Base-by-base conservation (phyloP, 768 basidiomycete genomes). In the Lactarius evosmus region DNA sequence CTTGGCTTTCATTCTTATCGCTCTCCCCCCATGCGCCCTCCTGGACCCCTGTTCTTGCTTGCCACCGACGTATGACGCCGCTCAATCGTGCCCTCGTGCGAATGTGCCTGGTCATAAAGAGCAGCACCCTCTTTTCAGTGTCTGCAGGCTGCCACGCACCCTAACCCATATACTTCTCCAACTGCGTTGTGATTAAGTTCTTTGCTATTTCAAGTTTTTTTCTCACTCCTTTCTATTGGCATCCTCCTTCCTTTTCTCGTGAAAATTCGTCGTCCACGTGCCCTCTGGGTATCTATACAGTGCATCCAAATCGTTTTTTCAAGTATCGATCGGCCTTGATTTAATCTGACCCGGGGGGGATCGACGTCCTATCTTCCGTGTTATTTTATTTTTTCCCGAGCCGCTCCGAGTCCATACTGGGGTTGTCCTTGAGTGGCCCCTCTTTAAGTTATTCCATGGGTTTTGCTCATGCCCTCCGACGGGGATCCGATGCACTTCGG, bases 1-100 rank as follows among this genome's bases (percentile, higher is more conserved):
- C 55, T 55, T 44, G 16, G 17, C 17, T n/a, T 59, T 52, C 58
- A 49, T 54, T 60, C 58, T 60, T 60, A 64, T 64, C 44, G 46
- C 25, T 14, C 52, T 60, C 29, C 14, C 36, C 2, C 11, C 14
- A 17, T 34, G 12, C 29, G 11, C 55, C 56, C 40, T 32, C 30
- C 25, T 49, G 4, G 54, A 32, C 46, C 55, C 32, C 25, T 8
- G 52, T 29, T 17, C 52, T 53, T 25, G 5, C 32, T 19, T 14
- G 63, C 40, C 62, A 64, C 34, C 52, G 41, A 22, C 27, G 19
- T 22, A 60, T 60, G 58, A 46, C 17, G 29, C 52, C 30, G 7
- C 25, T 54, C 36, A 27, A n/a, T 34, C 61, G 32, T 51, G 36
- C 9, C 12, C 14, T 50, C 57, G 32, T 58, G 40, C 52, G 62